Percentiles rank a stretch among this genome's conserved stretches.
These are phyloP conservation scores for Daldinia eschscholtzii DNA, from an alignment of 2,329 filamentous ascomycete genomes.

Conservation along the genomic window DNA sequence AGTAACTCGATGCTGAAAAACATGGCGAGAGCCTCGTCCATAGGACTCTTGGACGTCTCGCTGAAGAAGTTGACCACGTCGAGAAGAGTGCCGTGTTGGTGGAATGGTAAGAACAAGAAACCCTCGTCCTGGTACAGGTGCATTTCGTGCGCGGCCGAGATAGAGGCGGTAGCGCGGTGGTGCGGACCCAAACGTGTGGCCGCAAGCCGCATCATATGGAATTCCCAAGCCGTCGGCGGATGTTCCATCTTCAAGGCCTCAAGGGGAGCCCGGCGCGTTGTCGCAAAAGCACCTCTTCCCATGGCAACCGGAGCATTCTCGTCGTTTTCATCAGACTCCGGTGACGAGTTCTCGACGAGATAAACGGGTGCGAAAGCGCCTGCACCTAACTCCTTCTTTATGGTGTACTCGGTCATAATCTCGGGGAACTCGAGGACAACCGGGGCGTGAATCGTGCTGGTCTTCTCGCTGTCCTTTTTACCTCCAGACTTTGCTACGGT, in stretches of 20 bases:
- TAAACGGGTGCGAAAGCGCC: slow-evolving; percentile 97
- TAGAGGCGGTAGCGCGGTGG: slow-evolving; percentile 78
- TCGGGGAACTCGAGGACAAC: slow-evolving; percentile 77
- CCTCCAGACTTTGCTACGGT: slow-evolving; percentile 66
- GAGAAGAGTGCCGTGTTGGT: slow-evolving; percentile 91
- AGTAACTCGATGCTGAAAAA: slow-evolving; percentile 94
- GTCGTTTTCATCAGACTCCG: slow-evolving; percentile 60
- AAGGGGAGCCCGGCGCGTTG: slow-evolving; percentile 68
- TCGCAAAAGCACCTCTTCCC: slow-evolving; percentile 72
- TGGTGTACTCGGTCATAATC: slow-evolving; percentile 75
- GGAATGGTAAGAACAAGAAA: slow-evolving; percentile 88
- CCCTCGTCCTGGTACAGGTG: slow-evolving; percentile 92
- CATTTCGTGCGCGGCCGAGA: slow-evolving; percentile 88
- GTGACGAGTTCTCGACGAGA: slow-evolving; percentile 80
- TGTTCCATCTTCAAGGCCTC: slow-evolving; percentile 97
- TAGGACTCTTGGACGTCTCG: slow-evolving; percentile 74
- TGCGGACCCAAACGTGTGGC: slow-evolving; percentile 80
- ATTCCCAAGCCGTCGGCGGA: slow-evolving; percentile 92
- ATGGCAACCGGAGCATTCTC: slow-evolving; percentile 61
- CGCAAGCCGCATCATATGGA: slow-evolving; percentile 90
- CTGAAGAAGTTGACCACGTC: slow-evolving; percentile 90
- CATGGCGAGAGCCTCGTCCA: slow-evolving; percentile 94
- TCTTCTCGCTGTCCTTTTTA: slow-evolving; percentile 71
- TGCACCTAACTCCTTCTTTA: slow-evolving; percentile 88
- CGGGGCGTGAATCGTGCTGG: slow-evolving; percentile 68